Base-by-base conservation (phyloP, 1,284 basidiomycete species). In the Leccinum laetum region DNA sequence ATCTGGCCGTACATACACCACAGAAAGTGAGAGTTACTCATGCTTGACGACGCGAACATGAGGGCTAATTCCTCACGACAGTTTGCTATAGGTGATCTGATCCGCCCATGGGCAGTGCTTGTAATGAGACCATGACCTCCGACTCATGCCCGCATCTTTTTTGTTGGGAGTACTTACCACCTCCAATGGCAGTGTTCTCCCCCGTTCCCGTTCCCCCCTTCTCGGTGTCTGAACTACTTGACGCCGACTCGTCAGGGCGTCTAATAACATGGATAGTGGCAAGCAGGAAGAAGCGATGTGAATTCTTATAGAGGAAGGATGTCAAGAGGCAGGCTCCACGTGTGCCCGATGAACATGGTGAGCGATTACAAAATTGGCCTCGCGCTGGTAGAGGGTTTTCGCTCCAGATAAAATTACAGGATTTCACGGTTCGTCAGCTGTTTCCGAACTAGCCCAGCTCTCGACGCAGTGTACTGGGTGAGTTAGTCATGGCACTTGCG, bases 211-310 rank as follows among this genome's bases (percentile, higher is more conserved):
- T 35, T 35, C 35, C 35, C 35, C 35, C 35, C 35, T 35, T 35
- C 35, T 35, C 35, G 35, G 35, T 10, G 35, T 35, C 35, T 35
- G 35, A 35, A 35, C 29, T 29, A 29, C 29, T 29, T 29, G 29
- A 29, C 29, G 29, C 29, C 29, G 29, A 29, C 29, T 29, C 29
- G 29, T 21, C 21, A 14, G 62, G 67, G 58, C 41, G 10, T 16
- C 18, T 69, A 14, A 21, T 14, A 16, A 16, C 13, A 13, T 24
- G 52, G 21, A 8, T 26, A 10, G 21, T 24, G 21, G 1, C n/a
- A 63, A 29, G 32, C 5, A 21, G 64, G 32, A 16, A 58, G 3
- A 61, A 37, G 60, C 59, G 44, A 6, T 67, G 68, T 21, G 69
- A 62, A 72, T 10, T 1, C 39, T 37, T 2, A 39, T 49, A 55